Evolutionary conservation across 2,329 filamentous ascomycete species (phyloP), one percentile per base, ranked within the genome.

Genomic region (Cytospora paraplurivora): DNA sequence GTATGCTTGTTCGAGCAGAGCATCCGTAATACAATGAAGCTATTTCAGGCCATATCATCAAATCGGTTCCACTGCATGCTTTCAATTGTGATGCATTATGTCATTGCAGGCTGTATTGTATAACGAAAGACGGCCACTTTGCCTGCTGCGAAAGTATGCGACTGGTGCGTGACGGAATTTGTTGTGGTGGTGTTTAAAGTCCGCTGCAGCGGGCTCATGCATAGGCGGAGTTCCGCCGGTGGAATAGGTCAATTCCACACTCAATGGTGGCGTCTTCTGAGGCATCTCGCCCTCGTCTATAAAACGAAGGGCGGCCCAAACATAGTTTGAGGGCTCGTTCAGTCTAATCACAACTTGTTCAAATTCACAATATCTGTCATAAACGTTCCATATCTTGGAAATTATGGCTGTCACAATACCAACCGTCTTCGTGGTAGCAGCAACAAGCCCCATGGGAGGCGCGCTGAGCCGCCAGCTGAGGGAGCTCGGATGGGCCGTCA

Each of bases 381-480:
- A n/a, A n/a, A 44, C 12, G 17, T 17, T 17, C 13, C 5, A 17
- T 4, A 44, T 44, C n/a, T 4, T 2, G 12, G n/a, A n/a, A 13
- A 44, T 44, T 13, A 17, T 7, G 4, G 6, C 71, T 52, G 68
- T 56, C 68, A 73, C 35, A 69, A 66, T 73, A 59, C 65, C 72
- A 66, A 72, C 67, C 32, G 72, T 75, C 38, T 80, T 79, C 66
- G 72, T 80, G 63, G 71, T 70, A 62, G 74, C 72, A 57, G 76
- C 75, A 7, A 80, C 78, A 1, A 78, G 78, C 34, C 72, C 65
- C 49, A 76, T 78, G 64, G 78, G 79, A 54, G 72, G 72, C 4
- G 71, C 75, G 11, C 63, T 79, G 33, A 71, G 74, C 58, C 69
- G 71, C 35, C 68, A 72, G 44, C 76, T 80, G 35, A 73, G 72